Conservation (phyloP, 257 asterid genomes). For the Capsicum pubescens region DNA sequence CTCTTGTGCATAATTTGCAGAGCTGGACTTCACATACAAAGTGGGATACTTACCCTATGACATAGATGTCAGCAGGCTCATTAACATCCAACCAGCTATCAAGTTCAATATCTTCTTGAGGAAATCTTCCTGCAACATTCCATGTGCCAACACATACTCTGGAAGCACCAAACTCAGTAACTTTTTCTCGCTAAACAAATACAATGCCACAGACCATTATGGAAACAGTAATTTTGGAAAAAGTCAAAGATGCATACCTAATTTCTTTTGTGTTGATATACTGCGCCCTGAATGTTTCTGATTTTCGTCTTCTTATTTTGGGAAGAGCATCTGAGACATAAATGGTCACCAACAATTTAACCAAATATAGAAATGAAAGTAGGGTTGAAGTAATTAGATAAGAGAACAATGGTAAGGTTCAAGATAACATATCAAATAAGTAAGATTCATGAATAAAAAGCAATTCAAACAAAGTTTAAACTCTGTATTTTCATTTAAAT, state of each 20-base stretch:
- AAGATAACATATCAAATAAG: background rate
- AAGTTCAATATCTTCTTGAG: constrained; percentile 76
- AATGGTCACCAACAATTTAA: constrained; percentile 12
- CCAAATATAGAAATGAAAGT: constrained; percentile 14
- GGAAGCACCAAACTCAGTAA: background rate
- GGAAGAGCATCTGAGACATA: constrained; percentile 64
- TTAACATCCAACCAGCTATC: constrained; percentile 74
- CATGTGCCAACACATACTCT: constrained; percentile 71
- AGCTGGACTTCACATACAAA: constrained; percentile 11
- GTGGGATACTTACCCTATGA: constrained; percentile 66
- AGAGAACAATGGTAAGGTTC: background rate
- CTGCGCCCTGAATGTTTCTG: constrained; percentile 93
- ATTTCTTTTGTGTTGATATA: constrained; percentile 81
- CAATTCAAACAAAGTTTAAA: background rate
- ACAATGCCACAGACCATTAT: background rate
- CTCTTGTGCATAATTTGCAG: background rate
- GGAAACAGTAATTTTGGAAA: background rate
- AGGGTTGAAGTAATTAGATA: background rate
- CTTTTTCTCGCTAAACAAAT: background rate
- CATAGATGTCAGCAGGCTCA: constrained; percentile 89
- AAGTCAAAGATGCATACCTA: constrained; percentile 49
- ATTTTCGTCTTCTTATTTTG: constrained; percentile 76
- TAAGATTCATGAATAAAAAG: constrained; percentile 8
- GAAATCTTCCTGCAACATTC: constrained; percentile 81
- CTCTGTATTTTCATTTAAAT: background rate